These are phyloP conservation scores for Fraxinus pennsylvanica DNA, from an alignment of 257 asterid species.

Conservation along the genomic window DNA sequence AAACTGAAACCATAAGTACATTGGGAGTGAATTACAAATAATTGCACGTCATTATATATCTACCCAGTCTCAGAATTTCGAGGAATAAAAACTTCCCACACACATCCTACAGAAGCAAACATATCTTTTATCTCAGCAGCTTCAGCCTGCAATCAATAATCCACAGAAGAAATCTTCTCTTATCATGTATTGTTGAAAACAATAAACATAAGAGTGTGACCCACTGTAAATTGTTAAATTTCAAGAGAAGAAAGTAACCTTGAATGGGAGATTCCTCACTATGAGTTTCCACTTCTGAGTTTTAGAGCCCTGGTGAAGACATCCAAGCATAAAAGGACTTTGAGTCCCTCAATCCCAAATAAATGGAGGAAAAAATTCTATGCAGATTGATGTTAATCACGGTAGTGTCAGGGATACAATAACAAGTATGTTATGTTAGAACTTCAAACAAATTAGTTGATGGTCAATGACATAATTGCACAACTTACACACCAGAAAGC, in stretches of 20 bases:
- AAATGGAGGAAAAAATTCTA: background rate
- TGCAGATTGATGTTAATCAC: background rate
- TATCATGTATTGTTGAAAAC: slow-evolving; percentile 2
- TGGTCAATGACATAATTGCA: background rate
- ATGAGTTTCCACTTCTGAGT: slow-evolving; percentile 93
- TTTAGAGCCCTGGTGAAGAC: slow-evolving; percentile 80
- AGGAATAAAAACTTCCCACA: slow-evolving; percentile 94
- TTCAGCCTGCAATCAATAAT: slow-evolving; percentile 60
- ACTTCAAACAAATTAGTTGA: background rate
- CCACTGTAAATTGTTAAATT: background rate
- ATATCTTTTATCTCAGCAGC: slow-evolving; percentile 67
- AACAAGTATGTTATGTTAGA: background rate
- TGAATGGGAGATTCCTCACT: slow-evolving; percentile 90
- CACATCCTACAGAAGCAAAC: slow-evolving; percentile 76
- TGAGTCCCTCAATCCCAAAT: background rate
- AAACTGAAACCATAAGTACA: background rate
- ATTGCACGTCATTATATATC: background rate
- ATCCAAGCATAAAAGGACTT: slow-evolving; percentile 15
- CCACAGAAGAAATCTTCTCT: slow-evolving; percentile 15
- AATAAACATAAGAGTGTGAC: background rate
- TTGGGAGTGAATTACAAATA: slow-evolving; percentile 18
- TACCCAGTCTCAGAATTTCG: slow-evolving; percentile 82
- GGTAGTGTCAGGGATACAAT: background rate
- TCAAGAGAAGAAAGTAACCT: slow-evolving; percentile 48
- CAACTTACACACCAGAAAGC: background rate